These are phyloP conservation scores for Pseudogymnoascus sp. DNA, from an alignment of 2,329 filamentous ascomycete species.

Conservation along the genomic window DNA sequence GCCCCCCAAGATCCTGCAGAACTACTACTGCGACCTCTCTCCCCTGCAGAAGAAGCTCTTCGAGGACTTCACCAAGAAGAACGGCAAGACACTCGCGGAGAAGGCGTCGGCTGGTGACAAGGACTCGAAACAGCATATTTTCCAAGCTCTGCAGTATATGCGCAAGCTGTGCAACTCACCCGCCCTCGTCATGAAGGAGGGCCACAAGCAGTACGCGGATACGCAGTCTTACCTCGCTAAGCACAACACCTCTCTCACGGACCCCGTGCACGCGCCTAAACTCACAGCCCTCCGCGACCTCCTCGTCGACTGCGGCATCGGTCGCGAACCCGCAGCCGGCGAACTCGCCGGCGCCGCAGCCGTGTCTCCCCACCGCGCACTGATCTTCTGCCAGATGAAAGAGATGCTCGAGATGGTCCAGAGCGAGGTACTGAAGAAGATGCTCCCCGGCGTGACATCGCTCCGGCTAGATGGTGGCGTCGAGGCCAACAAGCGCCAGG, in stretches of 20 bases:
- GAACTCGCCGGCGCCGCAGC: conserved; percentile 54
- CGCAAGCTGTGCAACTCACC: conserved; percentile 98
- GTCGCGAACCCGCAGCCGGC: conserved; percentile 52
- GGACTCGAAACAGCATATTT: conserved; percentile 95
- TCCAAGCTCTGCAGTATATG: conserved; percentile 99
- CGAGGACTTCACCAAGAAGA: conserved; percentile 91
- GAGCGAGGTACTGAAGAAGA: conserved; percentile 78
- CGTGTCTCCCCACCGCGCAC: conserved; percentile 89
- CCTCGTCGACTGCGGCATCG: conserved; percentile 97
- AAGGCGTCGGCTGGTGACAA: conserved; percentile 82
- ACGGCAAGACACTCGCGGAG: conserved; percentile 78
- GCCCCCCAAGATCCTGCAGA: conserved; percentile 96
- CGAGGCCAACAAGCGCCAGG: conserved; percentile 87
- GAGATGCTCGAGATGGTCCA: conserved; percentile 99
- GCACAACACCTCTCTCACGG: conserved; percentile 74
- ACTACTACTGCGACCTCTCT: conserved; percentile 97
- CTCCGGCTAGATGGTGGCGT: conserved; percentile 91
- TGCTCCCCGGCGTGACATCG: conserved; percentile 89
- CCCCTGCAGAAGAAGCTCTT: conserved; percentile 93
- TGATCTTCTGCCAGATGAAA: conserved; percentile 99
- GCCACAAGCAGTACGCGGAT: conserved; percentile 81
- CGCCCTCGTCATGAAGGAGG: conserved; percentile 90
- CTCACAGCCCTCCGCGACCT: conserved; percentile 83
- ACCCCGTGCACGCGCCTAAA: conserved; percentile 85
- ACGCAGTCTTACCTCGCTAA: conserved; percentile 74